Evolutionary conservation across 2,329 filamentous ascomycete genomes (phyloP), one percentile per base, ranked within the genome.

Genomic region (Hymenoscyphus fructigenus): DNA sequence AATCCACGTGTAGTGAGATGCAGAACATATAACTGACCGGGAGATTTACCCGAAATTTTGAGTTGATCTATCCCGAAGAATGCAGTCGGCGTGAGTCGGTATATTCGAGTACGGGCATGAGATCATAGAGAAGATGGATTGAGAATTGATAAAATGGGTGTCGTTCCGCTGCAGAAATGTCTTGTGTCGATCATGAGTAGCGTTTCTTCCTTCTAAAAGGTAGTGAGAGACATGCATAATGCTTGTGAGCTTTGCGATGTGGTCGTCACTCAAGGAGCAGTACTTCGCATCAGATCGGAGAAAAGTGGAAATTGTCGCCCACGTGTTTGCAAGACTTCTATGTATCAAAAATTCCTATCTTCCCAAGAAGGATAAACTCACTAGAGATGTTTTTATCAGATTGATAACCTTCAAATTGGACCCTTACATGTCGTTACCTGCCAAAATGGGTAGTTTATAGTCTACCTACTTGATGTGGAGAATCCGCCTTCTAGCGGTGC

Each of bases 401-500:
- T 53, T 53, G 47, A 53, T 23, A 20, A n/a, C 41, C 23, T 47
- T n/a, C 38, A 53, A 26, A 53, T 53, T 53, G 20, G 47, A 53
- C 47, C 47, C 47, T 53, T 53, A 14, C 47, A 53, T 53, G 20
- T 53, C 47, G 47, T 53, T 53, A 53, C 47, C 47, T 53, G 47
- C 47, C 47, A 53, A 23, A 53, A 23, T 53, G 23, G 47, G 47
- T 26, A 53, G 47, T 14, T 53, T 53, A 20, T 53, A 50, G 23
- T 47, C 23, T 20, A 50, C 20, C 44, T 50, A 53, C 47, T 53
- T 23, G 20, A 53, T 53, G 47, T 53, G 47, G 47, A 53, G 47
- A 53, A 53, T 53, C 47, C 47, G 47, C 47, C 47, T 20, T 26
- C 47, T 17, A 38, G 14, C 36, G 36, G 53, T 23, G 29, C 56